Percentiles rank a stretch among this genome's conserved stretches.
phyloP scores from a whole-genome alignment of 2,329 filamentous ascomycete genomes.

The Alternaria postmessia region DNA sequence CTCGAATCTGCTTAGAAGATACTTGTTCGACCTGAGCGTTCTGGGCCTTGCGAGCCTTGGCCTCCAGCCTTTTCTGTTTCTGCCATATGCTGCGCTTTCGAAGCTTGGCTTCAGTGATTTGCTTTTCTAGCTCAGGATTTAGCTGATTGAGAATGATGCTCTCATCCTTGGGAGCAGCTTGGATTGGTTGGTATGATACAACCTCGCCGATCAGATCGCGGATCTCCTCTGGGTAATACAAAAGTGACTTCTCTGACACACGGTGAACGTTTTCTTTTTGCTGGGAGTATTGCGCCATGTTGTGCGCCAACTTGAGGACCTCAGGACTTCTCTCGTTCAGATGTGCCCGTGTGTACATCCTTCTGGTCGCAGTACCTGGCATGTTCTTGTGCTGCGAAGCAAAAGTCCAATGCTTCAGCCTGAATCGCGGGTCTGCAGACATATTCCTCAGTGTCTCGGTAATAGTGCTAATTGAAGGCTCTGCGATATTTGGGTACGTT shows the following conservation, averaged over 20 bases:
- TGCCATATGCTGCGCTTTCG: slow-evolving; percentile 22
- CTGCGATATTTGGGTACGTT: slow-evolving; percentile 46
- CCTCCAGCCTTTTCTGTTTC: slow-evolving; percentile 27
- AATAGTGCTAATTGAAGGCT: slow-evolving; percentile 63
- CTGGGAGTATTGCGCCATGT: slow-evolving; percentile 56
- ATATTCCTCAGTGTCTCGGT: slow-evolving; percentile 60
- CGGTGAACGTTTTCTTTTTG: slow-evolving; percentile 9
- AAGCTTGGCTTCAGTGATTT: slow-evolving; percentile 29
- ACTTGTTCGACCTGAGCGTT: slow-evolving; percentile 30
- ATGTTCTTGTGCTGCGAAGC: slow-evolving; percentile 27
- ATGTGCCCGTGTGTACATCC: slow-evolving; percentile 59
- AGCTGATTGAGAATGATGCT: slow-evolving; percentile 35
- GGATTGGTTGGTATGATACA: slow-evolving; percentile 26
- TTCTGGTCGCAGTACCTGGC: slow-evolving; percentile 55
- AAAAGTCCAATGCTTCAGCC: slow-evolving; percentile 59
- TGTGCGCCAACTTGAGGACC: slow-evolving; percentile 59
- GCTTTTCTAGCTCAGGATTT: slow-evolving; percentile 30
- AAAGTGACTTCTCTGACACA: slow-evolving; percentile 30
- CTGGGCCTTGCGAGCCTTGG: slow-evolving; percentile 28
- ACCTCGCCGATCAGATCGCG: slow-evolving; percentile 34
- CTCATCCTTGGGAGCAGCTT: slow-evolving; percentile 38
- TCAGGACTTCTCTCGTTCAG: slow-evolving; percentile 55
- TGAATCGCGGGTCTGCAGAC: slow-evolving; percentile 54
- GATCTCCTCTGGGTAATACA: slow-evolving; percentile 46
- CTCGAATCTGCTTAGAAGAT: slow-evolving; percentile 15